Conservation (phyloP, 768 basidiomycete genomes). For the Hysterangium stoloniferum region DNA sequence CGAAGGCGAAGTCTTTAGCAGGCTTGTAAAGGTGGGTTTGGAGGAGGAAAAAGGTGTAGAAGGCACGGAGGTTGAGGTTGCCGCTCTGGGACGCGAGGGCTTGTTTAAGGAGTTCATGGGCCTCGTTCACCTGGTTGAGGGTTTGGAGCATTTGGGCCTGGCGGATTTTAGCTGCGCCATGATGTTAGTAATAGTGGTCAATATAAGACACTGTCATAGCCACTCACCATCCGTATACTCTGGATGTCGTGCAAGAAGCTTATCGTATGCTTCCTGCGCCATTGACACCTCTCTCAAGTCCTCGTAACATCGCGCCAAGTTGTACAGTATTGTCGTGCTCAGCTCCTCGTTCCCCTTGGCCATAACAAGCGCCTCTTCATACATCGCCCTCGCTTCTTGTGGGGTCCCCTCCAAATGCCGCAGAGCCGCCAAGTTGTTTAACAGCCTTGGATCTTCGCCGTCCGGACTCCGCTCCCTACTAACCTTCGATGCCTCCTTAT, state of each 20-base stretch:
- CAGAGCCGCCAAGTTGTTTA: constrained; percentile 77
- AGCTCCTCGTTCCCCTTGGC: constrained; percentile 53
- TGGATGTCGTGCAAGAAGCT: constrained; percentile 81
- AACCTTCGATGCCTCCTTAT: constrained; percentile 65
- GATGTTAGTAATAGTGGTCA: background rate
- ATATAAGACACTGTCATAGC: background rate
- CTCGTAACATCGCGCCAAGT: constrained; percentile 88
- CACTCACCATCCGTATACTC: constrained; percentile 92
- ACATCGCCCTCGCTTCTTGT: constrained; percentile 50
- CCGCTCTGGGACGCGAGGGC: constrained; percentile 67
- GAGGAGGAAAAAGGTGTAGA: constrained; percentile 89
- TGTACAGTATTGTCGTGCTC: constrained; percentile 82
- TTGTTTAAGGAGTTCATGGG: constrained; percentile 87
- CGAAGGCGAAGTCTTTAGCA: constrained; percentile 86
- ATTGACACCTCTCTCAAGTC: constrained; percentile 63
- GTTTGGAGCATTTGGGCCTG: constrained; percentile 73
- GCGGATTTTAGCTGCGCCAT: constrained; percentile 74
- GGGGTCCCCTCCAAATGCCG: constrained; percentile 61
- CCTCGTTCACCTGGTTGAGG: constrained; percentile 67
- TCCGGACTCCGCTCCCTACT: constrained; percentile 37
- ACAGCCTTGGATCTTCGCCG: constrained; percentile 53
- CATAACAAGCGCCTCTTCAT: constrained; percentile 70
- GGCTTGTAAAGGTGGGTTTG: constrained; percentile 60
- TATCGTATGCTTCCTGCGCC: constrained; percentile 82
- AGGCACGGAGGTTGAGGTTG: constrained; percentile 85